Evolutionary conservation across 805 yeast genomes (phyloP).

Genomic region (Zygoascus flipseniorum): DNA sequence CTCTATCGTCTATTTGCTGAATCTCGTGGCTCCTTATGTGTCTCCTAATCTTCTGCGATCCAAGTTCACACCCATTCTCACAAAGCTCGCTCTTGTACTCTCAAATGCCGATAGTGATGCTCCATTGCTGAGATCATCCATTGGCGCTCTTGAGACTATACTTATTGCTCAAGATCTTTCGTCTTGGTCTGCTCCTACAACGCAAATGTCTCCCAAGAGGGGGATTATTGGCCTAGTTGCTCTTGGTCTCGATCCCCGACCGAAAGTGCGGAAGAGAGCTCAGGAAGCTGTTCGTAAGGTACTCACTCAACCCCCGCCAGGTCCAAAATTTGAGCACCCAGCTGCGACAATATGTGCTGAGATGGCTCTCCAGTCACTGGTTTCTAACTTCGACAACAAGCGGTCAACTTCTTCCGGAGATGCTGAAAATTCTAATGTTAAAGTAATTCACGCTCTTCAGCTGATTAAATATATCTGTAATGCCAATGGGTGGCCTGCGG

Average conservation of each 20-base stretch:
- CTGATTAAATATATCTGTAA: conserved; percentile 61
- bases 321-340: conserved; percentile 71
- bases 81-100: conserved; percentile 73
- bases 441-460: conserved; percentile 69
- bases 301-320: conserved; percentile 60
- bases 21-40: conserved; percentile 65
- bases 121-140: conserved; percentile 69
- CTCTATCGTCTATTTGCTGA: conserved; percentile 72
- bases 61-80: conserved; percentile 68
- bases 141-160: conserved; percentile 77
- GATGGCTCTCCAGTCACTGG: conserved; percentile 50
- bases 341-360: conserved; percentile 67
- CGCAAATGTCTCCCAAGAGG: conserved; percentile 58
- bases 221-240: conserved; percentile 73
- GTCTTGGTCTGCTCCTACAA: conserved; percentile 51
- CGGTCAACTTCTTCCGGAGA: conserved; percentile 22
- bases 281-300: conserved; percentile 73
- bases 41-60: conserved; percentile 61
- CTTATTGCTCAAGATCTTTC: conserved; percentile 70
- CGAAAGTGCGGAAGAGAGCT: conserved; percentile 93
- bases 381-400: conserved; percentile 26
- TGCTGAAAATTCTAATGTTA: conserved; percentile 36
- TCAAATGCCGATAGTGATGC: conserved; percentile 65
- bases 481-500: conserved; percentile 76
- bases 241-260: conserved; percentile 77